phyloP scores from a whole-genome alignment of 1,284 basidiomycete species.

The Rhodotorula glutinis region DNA sequence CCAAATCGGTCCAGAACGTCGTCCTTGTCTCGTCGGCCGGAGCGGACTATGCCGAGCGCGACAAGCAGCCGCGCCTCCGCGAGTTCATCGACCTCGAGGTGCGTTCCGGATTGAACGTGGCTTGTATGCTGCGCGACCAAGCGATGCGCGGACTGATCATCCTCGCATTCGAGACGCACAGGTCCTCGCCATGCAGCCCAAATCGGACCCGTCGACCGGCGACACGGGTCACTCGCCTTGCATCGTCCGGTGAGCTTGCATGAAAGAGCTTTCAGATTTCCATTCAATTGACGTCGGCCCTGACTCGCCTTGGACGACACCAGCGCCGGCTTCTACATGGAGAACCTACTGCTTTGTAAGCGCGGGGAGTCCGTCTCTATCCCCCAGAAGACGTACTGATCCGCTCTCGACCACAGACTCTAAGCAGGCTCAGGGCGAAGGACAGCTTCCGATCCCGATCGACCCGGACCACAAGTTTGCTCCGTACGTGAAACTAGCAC shows the following conservation, averaged over 20 bases:
- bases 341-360: slow-evolving; percentile 35
- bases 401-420: background rate
- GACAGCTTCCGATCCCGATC: slow-evolving; percentile 34
- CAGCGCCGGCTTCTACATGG: slow-evolving; percentile 37
- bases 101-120: background rate
- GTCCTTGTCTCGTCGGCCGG: slow-evolving; percentile 33
- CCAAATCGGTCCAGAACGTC: slow-evolving; percentile 22
- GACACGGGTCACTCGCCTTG: slow-evolving; percentile 38
- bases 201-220: slow-evolving; percentile 20
- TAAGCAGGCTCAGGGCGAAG: slow-evolving; percentile 34
- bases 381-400: too few species aligned
- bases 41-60: slow-evolving; percentile 31
- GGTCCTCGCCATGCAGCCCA: slow-evolving; percentile 26
- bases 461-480: slow-evolving; percentile 38
- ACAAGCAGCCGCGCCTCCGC: slow-evolving; percentile 33
- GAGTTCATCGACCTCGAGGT: slow-evolving; percentile 39
- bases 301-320: background rate
- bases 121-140: background rate
- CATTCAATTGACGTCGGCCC: fast-evolving
- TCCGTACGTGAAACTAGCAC: slow-evolving; percentile 13
- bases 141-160: too few species aligned
- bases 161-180: background rate
- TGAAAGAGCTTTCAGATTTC: background rate
- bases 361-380: background rate
- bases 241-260: slow-evolving; percentile 16